Base-by-base conservation (phyloP, 2,329 filamentous ascomycete species). In the Cladosporium velox region DNA sequence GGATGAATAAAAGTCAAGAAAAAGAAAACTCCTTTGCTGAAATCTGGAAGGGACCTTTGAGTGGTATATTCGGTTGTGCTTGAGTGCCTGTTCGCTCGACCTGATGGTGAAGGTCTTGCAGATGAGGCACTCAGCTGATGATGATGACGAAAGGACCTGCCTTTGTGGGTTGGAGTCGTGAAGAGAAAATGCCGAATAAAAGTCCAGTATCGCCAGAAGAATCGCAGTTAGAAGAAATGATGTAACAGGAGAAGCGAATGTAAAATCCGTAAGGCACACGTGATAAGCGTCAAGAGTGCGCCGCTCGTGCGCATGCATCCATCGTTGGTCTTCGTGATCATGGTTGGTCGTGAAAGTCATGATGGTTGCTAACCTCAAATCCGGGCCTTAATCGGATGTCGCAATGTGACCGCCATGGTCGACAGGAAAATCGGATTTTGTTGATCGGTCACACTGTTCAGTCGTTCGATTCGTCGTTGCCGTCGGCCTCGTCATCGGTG, bases 381-480 rank as follows among this genome's bases (percentile, higher is more conserved):
- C 63, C 55, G 55, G 55, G 55, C 63, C 55, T 60, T 60, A 54
- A 41, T 60, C 55, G 63, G 63, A 65, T 60, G 34, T 57, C 30
- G 44, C 24, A 49, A 58, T 28, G 28, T 28, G 30, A 32, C 12
- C 15, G 28, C 18, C 28, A 55, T 32, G 11, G 28, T 14, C 28
- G 18, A 14, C 32, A n/a, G 8, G 15, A 21, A 21, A 7, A n/a
- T 11, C 18, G n/a, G 52, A 14, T 18, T 21, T 10, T 55, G 15
- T n/a, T 32, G 18, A 18, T 12, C 5, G 2, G 15, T n/a, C 32
- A 5, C 52, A 34, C 30, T n/a, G 41, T 26, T 51, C 62, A 58
- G 35, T 59, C 54, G 12, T 59, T 41, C 7, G 28, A 38, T 34
- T 30, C 28, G 18, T 30, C n/a, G 14, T 55, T 14, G 18, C n/a